Evolutionary conservation across 768 basidiomycete species (phyloP).

Genomic region (Russula griseocarnosa): DNA sequence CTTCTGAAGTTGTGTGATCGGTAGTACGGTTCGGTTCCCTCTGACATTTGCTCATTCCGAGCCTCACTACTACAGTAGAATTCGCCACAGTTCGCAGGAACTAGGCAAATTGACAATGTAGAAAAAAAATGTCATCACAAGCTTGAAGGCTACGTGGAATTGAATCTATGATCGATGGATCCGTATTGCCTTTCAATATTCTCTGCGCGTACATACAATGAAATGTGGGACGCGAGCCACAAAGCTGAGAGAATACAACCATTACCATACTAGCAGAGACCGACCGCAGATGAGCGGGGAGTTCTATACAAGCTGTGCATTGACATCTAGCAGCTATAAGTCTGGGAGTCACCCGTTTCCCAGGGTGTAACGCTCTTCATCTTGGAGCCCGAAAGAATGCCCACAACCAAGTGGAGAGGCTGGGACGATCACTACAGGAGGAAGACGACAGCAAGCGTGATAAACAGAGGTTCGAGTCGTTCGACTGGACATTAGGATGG

Average conservation of each 20-base stretch:
- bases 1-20: neutral
- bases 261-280: neutral
- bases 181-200: neutral
- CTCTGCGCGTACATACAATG: neutral
- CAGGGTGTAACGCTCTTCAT: neutral
- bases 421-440: neutral
- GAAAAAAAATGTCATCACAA: neutral
- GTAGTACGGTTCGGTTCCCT: neutral
- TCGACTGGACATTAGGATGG: neutral
- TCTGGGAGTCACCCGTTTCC: neutral
- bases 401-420: neutral
- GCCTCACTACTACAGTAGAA: too few relatives aligned
- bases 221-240: neutral
- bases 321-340: neutral
- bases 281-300: neutral
- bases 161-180: neutral
- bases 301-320: neutral
- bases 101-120: neutral
- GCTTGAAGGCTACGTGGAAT: neutral
- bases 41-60: neutral
- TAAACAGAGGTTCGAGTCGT: neutral
- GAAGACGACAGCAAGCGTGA: neutral
- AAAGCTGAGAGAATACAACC: neutral
- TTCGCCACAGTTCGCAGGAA: neutral
- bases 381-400: neutral